phyloP scores from a whole-genome alignment of 495 filamentous ascomycete genomes.

The Lichina pygmaea region DNA sequence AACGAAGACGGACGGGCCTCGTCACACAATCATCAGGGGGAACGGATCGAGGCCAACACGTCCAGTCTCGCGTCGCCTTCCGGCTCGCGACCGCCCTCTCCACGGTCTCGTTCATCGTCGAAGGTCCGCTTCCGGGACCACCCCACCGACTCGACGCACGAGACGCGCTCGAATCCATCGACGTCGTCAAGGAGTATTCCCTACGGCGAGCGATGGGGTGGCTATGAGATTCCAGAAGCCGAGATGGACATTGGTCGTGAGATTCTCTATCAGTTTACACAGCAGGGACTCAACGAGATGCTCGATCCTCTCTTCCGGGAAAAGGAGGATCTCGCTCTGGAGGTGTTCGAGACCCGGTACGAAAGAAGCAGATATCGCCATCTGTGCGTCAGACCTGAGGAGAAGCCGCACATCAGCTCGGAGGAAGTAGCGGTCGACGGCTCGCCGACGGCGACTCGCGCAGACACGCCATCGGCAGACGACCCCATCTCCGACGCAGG shows the following conservation, averaged over 20 bases:
- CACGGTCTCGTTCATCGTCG: conserved; percentile 57
- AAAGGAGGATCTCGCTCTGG: conserved; percentile 52
- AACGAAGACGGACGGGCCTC: neutral
- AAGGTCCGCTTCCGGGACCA: conserved; percentile 69
- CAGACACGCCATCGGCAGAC: neutral
- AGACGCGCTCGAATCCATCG: conserved; percentile 49
- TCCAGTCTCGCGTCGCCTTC: conserved; percentile 8
- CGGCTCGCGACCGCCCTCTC: conserved; percentile 21
- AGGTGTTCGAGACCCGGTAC: conserved; percentile 32
- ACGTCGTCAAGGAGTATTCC: conserved; percentile 58
- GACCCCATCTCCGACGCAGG: too few relatives aligned
- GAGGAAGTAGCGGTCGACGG: neutral
- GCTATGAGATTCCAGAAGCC: conserved; percentile 52
- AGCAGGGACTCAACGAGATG: conserved; percentile 78
- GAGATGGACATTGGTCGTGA: conserved; percentile 69
- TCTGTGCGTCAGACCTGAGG: neutral
- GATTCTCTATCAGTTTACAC: conserved; percentile 67
- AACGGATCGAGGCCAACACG: conserved; percentile 5
- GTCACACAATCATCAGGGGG: conserved; percentile 12
- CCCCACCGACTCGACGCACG: conserved; percentile 31
- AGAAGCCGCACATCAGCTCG: conserved; percentile 20
- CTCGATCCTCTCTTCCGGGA: conserved; percentile 61
- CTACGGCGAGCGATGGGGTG: conserved; percentile 49
- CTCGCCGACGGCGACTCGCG: conserved; percentile 5
- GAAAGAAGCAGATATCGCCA: conserved; percentile 20